Evolutionary conservation across 257 asterid genomes (phyloP).

Genomic region (Solanum chilense): DNA sequence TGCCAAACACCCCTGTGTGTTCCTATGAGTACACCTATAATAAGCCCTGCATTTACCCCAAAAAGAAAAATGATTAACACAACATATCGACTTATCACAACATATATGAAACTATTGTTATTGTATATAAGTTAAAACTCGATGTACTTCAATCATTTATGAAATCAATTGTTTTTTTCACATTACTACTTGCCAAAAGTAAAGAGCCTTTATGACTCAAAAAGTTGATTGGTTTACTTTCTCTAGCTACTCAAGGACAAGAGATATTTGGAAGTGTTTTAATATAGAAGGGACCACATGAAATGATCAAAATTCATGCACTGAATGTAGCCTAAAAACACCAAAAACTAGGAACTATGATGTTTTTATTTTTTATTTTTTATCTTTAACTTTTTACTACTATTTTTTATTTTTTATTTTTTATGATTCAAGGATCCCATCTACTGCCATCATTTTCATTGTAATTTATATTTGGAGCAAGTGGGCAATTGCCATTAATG

Average conservation of each 20-base stretch:
- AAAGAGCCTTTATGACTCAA: background rate
- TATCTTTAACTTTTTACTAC: background rate
- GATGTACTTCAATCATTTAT: background rate
- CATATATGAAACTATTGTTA: background rate
- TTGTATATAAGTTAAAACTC: background rate
- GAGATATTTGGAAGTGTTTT: background rate
- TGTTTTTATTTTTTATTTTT: background rate
- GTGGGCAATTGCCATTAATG: background rate
- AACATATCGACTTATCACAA: background rate
- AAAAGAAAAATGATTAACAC: background rate
- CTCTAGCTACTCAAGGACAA: background rate
- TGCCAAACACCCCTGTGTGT: slow-evolving; percentile 71
- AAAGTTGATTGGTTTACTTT: background rate
- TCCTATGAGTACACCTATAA: slow-evolving; percentile 71
- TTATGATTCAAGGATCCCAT: background rate
- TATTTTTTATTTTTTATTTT: too few species aligned
- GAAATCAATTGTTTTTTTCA: background rate
- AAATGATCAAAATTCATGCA: background rate
- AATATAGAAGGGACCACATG: background rate
- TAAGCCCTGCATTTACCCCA: slow-evolving; percentile 42
- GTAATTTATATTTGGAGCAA: background rate
- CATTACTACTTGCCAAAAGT: background rate
- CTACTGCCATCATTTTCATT: background rate
- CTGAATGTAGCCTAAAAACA: background rate
- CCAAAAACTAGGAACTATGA: background rate